Evolutionary conservation across 306 rosid species (phyloP).

Genomic region (Vigna angularis): DNA sequence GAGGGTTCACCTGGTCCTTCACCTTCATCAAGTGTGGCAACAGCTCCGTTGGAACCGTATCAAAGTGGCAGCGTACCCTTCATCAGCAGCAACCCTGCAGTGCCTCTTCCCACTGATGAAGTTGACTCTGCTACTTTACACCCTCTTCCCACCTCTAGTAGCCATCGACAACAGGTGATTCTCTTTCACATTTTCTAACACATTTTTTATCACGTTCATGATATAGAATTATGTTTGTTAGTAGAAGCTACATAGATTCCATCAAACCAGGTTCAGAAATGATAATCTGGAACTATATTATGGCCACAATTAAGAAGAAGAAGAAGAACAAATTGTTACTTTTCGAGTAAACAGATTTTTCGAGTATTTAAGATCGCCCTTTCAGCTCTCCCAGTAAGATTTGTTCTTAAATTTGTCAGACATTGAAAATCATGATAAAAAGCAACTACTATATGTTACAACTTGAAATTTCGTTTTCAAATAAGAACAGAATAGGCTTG

Average conservation of each 20-base stretch:
- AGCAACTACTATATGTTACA: too few species aligned
- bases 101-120: slow-evolving; percentile 27
- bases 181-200: background rate
- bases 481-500: too few species aligned
- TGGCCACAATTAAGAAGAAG: too few species aligned
- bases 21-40: background rate
- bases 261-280: background rate
- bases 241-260: background rate
- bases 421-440: background rate
- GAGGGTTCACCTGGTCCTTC: background rate
- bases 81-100: slow-evolving; percentile 60
- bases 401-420: too few species aligned
- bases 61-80: slow-evolving; percentile 5
- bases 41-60: background rate
- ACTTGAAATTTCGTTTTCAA: background rate
- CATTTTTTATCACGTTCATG: background rate
- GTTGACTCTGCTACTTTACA: background rate
- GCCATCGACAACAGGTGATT: background rate
- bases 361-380: background rate
- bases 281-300: background rate
- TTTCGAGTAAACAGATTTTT: too few species aligned
- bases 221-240: background rate
- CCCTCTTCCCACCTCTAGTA: slow-evolving; percentile 53
- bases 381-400: too few species aligned
- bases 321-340: too few species aligned